These are phyloP conservation scores for Kwoniella newhampshirensis DNA, from an alignment of 768 basidiomycete genomes.

Conservation along the genomic window DNA sequence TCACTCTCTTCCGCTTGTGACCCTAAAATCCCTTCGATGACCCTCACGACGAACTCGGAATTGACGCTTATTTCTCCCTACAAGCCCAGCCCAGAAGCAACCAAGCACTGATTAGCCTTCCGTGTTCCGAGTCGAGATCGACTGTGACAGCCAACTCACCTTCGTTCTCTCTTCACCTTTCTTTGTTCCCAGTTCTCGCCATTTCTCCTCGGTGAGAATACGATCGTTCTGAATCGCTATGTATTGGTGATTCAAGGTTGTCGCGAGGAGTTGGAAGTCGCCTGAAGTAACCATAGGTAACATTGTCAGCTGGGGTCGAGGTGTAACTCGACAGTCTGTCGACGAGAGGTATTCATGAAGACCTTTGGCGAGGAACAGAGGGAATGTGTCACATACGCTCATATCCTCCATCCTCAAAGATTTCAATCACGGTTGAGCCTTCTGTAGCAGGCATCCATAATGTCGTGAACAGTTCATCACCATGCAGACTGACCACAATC, in stretches of 20 bases:
- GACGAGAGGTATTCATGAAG: too few species aligned
- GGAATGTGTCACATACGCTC: conserved; percentile 29
- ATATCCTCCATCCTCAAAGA: conserved; percentile 47
- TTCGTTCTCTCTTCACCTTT: conserved; percentile 21
- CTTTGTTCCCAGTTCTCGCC: conserved; percentile 22
- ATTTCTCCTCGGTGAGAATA: conserved; percentile 29
- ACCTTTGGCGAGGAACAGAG: not conserved
- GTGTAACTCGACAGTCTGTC: too few species aligned
- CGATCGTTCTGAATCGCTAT: conserved; percentile 40
- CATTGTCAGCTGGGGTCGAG: too few species aligned
- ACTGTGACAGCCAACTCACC: conserved; percentile 33
- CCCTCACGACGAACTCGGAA: conserved; percentile 17
- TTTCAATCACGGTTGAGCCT: conserved; percentile 40
- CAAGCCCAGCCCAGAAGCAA: not conserved
- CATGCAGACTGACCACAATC: conserved; percentile 45
- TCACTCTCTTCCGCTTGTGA: too few species aligned
- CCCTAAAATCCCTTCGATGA: conserved; percentile 15
- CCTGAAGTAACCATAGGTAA: conserved; percentile 20
- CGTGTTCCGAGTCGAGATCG: not conserved
- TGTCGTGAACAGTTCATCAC: conserved; percentile 34
- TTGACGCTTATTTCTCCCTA: conserved; percentile 31
- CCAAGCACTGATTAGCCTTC: not conserved
- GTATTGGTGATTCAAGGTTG: conserved; percentile 39
- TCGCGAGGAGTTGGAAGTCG: conserved; percentile 38
- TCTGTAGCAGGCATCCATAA: conserved; percentile 47